Base-by-base conservation (phyloP, 176 grass and related monocot genomes). In the Bonia amplexicaulis region DNA sequence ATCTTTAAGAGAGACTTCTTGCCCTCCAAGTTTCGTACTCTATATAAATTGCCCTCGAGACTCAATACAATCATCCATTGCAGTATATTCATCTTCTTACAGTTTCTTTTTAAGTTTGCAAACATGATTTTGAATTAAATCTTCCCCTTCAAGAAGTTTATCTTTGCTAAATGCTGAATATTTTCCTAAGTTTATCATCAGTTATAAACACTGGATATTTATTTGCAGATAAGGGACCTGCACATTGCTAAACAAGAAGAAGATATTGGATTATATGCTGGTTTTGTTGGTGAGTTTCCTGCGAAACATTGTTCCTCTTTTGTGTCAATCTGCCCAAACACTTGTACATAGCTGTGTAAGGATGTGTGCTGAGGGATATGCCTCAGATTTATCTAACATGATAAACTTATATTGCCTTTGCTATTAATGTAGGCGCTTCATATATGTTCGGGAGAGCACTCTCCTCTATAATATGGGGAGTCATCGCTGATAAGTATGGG, bases 211-310 rank as follows among this genome's bases (percentile, higher is more conserved):
- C 7, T 74, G 51, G 22, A 42, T 59, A 42, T 75, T 60, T 47
- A 6, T 58, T 71, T 87, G 15, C 69, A 91, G 92, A 93, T 93
- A 86, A 84, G 89, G 49, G 88, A 91, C 59, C 81, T 93, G 55
- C 62, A 89, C 66, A 65, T 93, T 91, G 92, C 92, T 55, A 87
- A 88, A 86, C 22, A 86, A 72, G 84, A 86, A 80, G 79, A 93
- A 89, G 92, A 93, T 80, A 93, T 93, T 73, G 92, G 92, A 74
- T 93, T 93, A 80, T 93, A 93, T 55, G 92, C 92, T 80, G 92
- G 92, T 80, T 93, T 91, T 89, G 80, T 91, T 42, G 92, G 92
- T 93, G 75, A 81, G 92, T 85, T 80, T 20, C 59, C 60, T 80
- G 23, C 15, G 47, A 79, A 78, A 75, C 27, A 27, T 67, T 5